Percentiles rank a stretch among this genome's conserved stretches.
These are phyloP conservation scores for Ballota nigra DNA, from an alignment of 257 asterid species.

Conservation along the genomic window DNA sequence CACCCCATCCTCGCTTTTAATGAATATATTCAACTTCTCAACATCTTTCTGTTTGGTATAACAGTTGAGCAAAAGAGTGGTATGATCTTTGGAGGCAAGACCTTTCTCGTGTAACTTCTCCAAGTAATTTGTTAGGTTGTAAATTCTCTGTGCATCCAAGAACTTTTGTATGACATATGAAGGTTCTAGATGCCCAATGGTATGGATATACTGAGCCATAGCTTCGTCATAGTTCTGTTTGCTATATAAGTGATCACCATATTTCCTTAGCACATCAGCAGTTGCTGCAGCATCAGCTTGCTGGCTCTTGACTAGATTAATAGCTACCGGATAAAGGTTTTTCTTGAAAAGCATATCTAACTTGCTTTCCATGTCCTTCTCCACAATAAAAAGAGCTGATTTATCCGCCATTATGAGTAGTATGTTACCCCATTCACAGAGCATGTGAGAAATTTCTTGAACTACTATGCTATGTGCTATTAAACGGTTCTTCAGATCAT, in stretches of 20 bases:
- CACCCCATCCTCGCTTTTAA: constrained; percentile 77
- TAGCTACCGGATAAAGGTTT: constrained; percentile 87
- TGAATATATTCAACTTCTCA: constrained; percentile 77
- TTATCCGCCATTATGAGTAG: constrained; percentile 80
- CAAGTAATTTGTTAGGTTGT: constrained; percentile 89
- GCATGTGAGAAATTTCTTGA: constrained; percentile 84
- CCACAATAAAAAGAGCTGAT: constrained; percentile 75
- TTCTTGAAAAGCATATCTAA: constrained; percentile 96
- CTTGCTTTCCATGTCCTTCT: constrained; percentile 99
- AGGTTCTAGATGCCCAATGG: constrained; percentile 96
- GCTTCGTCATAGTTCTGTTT: constrained; percentile 90
- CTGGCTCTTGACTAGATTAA: constrained; percentile 91
- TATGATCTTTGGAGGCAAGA: constrained; percentile 90
- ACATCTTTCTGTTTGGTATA: constrained; percentile 96
- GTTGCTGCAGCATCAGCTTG: constrained; percentile 97
- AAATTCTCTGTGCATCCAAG: constrained; percentile 94
- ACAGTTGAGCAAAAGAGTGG: constrained; percentile 91
- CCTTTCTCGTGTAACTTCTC: constrained; percentile 96
- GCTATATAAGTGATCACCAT: constrained; percentile 87
- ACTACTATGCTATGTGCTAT: constrained; percentile 81
- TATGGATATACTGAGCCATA: constrained; percentile 83
- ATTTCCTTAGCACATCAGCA: constrained; percentile 93
- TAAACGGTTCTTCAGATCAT: constrained; percentile 86
- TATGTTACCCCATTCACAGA: constrained; percentile 97
- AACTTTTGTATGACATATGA: constrained; percentile 92